A percentile compares a stretch with the other conserved stretches of the same genome.
Conservation (phyloP, 1,139 yeast genomes). For the Taphrina flavorubra region DNA sequence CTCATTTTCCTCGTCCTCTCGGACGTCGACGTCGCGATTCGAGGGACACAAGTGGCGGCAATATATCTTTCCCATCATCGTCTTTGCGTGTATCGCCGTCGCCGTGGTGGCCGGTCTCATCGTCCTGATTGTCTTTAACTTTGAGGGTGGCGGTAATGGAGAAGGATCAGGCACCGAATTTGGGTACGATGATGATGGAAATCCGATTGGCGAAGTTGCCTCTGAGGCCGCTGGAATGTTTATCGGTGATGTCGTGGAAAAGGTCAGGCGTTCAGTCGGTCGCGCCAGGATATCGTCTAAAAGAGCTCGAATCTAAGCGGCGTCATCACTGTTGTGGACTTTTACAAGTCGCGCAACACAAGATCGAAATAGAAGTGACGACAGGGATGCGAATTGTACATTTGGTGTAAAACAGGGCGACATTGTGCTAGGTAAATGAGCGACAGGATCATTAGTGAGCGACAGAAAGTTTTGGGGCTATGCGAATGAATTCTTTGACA, state of each 20-base stretch:
- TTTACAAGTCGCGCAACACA: no score
- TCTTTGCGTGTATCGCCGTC: background rate
- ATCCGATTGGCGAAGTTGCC: background rate
- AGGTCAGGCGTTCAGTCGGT: conserved; percentile 1
- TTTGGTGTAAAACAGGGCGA: no score
- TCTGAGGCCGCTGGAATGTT: background rate
- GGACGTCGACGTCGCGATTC: no score
- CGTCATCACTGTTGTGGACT: no score
- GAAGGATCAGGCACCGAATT: background rate
- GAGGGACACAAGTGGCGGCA: background rate
- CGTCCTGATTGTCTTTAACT: conserved; percentile 4
- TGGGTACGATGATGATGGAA: conserved; percentile 1
- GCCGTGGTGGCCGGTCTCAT: background rate
- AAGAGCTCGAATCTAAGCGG: no score
- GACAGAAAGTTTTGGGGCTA: no score
- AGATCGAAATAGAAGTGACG: no score
- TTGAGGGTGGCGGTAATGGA: background rate
- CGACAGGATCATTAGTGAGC: no score
- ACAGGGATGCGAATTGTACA: no score
- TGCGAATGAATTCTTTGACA: no score
- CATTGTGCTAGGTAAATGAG: no score
- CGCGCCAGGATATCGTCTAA: background rate
- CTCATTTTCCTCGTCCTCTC: background rate
- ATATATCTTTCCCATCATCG: conserved; percentile 5
- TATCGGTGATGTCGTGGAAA: background rate